Conservation (phyloP, 2,329 filamentous ascomycete species). For the Fusarium neocosmosporiellum region DNA sequence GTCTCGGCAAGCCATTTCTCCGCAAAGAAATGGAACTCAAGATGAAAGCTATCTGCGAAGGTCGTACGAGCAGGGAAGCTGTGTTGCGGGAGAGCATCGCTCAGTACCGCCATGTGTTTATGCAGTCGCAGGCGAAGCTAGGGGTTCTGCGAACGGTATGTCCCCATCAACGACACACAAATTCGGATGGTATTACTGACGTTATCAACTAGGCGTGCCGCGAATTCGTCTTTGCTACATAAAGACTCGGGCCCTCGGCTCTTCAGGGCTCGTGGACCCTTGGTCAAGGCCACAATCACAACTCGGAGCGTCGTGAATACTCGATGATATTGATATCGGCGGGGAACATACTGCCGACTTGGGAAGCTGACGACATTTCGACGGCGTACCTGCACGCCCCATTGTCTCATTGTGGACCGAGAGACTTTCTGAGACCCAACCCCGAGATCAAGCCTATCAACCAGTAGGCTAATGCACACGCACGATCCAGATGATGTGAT, state of each 20-base stretch:
- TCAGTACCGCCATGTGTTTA: constrained; percentile 88
- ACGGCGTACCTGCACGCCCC: constrained; percentile 29
- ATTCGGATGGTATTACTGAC: constrained; percentile 28
- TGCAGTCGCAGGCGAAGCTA: constrained; percentile 82
- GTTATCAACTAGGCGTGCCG: constrained; percentile 49
- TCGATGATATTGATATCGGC: constrained; percentile 16
- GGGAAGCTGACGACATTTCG: constrained; percentile 31
- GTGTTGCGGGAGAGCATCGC: constrained; percentile 86
- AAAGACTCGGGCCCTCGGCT: constrained; percentile 15
- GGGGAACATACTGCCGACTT: constrained; percentile 28
- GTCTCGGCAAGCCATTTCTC: constrained; percentile 93
- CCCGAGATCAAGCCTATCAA: constrained; percentile 36
- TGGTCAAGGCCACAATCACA: constrained; percentile 40
- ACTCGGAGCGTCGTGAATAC: constrained; percentile 7
- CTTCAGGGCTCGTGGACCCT: constrained; percentile 42
- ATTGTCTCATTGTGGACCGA: constrained; percentile 29
- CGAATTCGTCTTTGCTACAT: constrained; percentile 49
- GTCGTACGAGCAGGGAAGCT: constrained; percentile 76
- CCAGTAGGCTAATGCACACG: constrained; percentile 39
- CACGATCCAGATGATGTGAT: constrained; percentile 42
- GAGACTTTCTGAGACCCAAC: constrained; percentile 27
- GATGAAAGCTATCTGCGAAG: constrained; percentile 97
- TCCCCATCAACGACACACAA: constrained; percentile 32
- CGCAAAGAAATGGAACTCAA: constrained; percentile 97
- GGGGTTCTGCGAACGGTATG: constrained; percentile 72